Percentiles rank a stretch among this genome's conserved stretches.
Conservation (phyloP, 2,329 filamentous ascomycete species). For the Hypoxylon sp. region DNA sequence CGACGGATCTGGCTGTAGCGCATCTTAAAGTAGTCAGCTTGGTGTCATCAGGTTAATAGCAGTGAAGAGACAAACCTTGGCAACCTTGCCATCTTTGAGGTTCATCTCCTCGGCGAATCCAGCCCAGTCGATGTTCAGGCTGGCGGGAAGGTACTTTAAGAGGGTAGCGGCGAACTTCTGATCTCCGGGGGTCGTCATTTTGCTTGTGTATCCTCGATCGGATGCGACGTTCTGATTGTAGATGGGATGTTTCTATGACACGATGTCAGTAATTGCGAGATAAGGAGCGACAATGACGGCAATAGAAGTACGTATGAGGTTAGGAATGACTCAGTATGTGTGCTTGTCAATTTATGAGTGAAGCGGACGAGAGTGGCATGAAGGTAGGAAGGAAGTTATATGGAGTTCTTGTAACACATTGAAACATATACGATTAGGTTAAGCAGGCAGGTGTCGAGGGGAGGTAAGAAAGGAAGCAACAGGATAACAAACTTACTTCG, state of each 20-base stretch:
- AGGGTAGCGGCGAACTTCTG: constrained; percentile 32
- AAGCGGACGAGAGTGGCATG: no score
- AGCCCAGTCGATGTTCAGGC: constrained; percentile 33
- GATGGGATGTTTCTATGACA: not conserved
- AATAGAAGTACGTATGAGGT: no score
- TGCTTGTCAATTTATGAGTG: no score
- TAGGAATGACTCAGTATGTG: no score
- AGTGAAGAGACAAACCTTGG: constrained; percentile 30
- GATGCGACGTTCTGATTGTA: not conserved
- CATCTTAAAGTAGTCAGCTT: constrained; percentile 10
- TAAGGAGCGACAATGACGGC: no score
- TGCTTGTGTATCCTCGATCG: not conserved
- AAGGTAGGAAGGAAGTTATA: no score
- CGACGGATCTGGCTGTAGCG: constrained; percentile 23
- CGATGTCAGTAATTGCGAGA: no score
- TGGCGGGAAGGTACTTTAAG: constrained; percentile 36
- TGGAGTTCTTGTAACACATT: no score
- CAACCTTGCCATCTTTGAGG: constrained; percentile 29
- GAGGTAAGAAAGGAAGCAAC: no score
- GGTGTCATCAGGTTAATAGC: not conserved
- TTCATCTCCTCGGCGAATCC: constrained; percentile 30
- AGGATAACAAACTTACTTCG: no score
- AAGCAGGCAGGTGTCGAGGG: no score
- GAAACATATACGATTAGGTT: no score
- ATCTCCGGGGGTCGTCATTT: constrained; percentile 11